These are phyloP conservation scores for Monascus ruber DNA, from an alignment of 2,329 filamentous ascomycete genomes.

Conservation along the genomic window DNA sequence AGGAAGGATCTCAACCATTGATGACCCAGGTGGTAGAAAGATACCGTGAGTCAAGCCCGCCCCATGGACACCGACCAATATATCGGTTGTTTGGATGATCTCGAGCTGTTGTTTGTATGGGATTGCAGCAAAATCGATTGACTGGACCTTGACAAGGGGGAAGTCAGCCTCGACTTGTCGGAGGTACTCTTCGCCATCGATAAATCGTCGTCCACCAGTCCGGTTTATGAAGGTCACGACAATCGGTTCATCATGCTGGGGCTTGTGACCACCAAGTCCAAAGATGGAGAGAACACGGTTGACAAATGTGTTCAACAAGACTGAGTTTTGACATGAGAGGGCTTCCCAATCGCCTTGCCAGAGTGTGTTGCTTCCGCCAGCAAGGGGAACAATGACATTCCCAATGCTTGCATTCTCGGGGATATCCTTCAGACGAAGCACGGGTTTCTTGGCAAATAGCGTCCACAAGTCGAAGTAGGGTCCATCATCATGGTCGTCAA, in stretches of 20 bases:
- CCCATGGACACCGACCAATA: constrained; percentile 36
- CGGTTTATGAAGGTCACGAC: constrained; percentile 29
- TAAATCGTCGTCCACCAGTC: constrained; percentile 18
- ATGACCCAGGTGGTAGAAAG: constrained; percentile 26
- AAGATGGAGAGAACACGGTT: constrained; percentile 21
- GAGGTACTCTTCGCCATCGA: constrained; percentile 17
- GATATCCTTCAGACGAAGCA: constrained; percentile 18
- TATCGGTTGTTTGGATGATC: constrained; percentile 26
- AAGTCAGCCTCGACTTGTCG: constrained; percentile 11
- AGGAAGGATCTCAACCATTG: constrained; percentile 35
- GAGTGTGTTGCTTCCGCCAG: constrained; percentile 31
- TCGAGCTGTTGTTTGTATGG: constrained; percentile 27
- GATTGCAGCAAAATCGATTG: constrained; percentile 30
- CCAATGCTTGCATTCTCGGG: constrained; percentile 5
- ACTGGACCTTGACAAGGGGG: constrained; percentile 17
- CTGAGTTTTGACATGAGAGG: constrained; percentile 19
- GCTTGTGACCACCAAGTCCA: constrained; percentile 5
- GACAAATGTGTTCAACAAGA: constrained; percentile 23
- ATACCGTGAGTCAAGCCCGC: constrained; percentile 33
- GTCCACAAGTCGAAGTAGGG: constrained; percentile 30
- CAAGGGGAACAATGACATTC: constrained; percentile 30
- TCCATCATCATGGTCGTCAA: constrained; percentile 24
- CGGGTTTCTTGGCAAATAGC: constrained; percentile 21
- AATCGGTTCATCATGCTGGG: constrained; percentile 1
- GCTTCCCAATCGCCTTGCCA: constrained; percentile 33